Conservation (phyloP, 345 rosid genomes). For the Excoecaria agallocha region DNA sequence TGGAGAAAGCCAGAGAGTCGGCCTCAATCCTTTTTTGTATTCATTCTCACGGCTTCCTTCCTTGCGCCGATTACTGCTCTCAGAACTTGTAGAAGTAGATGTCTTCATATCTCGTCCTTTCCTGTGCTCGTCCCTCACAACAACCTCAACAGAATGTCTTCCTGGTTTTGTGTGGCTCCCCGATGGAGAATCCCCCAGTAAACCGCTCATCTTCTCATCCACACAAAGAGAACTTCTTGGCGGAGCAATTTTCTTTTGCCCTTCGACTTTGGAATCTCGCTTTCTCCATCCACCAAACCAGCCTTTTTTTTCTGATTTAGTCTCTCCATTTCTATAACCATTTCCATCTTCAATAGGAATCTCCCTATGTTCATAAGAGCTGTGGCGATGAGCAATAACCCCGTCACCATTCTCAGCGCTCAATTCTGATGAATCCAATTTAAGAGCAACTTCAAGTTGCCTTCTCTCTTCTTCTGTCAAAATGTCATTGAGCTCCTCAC, state of each 20-base stretch:
- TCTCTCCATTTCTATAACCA: slow-evolving; percentile 45
- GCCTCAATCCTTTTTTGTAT: slow-evolving; percentile 89
- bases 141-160: slow-evolving; percentile 78
- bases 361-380: slow-evolving; percentile 78
- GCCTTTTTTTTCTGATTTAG: slow-evolving; percentile 80
- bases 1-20: slow-evolving; percentile 89
- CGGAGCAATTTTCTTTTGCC: slow-evolving; percentile 53
- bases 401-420: slow-evolving; percentile 52
- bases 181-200: slow-evolving; percentile 65
- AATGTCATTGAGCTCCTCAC: slow-evolving; percentile 69
- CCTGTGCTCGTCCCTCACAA: slow-evolving; percentile 51
- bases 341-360: slow-evolving; percentile 60
- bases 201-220: slow-evolving; percentile 81
- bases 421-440: slow-evolving; percentile 66
- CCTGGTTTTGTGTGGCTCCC: slow-evolving; percentile 66
- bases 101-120: slow-evolving; percentile 58
- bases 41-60: slow-evolving; percentile 76
- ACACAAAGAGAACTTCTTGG: slow-evolving; percentile 82
- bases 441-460: slow-evolving; percentile 85
- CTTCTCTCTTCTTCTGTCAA: slow-evolving; percentile 85
- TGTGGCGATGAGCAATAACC: slow-evolving; percentile 52
- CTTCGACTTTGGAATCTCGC: slow-evolving; percentile 64
- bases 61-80: slow-evolving; percentile 46
- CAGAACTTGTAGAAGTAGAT: slow-evolving; percentile 46
- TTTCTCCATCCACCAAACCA: slow-evolving; percentile 98